These are phyloP conservation scores for Penicillium occitanis DNA, from an alignment of 2,329 filamentous ascomycete genomes.

Conservation along the genomic window DNA sequence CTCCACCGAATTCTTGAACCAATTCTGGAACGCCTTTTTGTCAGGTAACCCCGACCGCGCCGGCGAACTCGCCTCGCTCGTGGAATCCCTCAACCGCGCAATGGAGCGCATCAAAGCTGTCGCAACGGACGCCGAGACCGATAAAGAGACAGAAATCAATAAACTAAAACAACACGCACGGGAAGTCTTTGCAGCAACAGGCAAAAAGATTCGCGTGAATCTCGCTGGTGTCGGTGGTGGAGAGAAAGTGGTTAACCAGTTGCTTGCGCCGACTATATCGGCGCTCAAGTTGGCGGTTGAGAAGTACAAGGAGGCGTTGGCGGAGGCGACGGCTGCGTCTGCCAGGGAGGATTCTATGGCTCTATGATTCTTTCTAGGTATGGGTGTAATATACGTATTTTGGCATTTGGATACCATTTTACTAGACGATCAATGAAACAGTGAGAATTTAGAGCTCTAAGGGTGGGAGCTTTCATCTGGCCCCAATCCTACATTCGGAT, in stretches of 20 bases:
- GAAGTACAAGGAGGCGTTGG: slow-evolving; percentile 71
- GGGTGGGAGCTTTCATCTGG: too few species aligned
- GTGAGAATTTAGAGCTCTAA: neutral
- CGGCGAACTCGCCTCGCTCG: slow-evolving; percentile 74
- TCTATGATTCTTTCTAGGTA: neutral
- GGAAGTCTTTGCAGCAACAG: slow-evolving; percentile 68
- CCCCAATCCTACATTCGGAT: neutral
- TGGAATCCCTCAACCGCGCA: slow-evolving; percentile 77
- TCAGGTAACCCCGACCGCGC: slow-evolving; percentile 82
- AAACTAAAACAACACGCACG: slow-evolving; percentile 68
- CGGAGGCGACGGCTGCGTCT: slow-evolving; percentile 54
- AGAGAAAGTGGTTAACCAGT: slow-evolving; percentile 68
- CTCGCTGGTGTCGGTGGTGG: slow-evolving; percentile 69
- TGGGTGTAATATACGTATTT: neutral
- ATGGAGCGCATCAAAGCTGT: slow-evolving; percentile 77
- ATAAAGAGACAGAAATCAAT: slow-evolving; percentile 66
- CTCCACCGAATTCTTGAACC: slow-evolving; percentile 91
- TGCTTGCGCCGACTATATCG: slow-evolving; percentile 72
- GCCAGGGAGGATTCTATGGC: slow-evolving; percentile 15
- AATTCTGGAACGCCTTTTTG: slow-evolving; percentile 92
- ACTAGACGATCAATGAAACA: neutral
- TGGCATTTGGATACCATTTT: neutral
- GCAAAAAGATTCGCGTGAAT: slow-evolving; percentile 70
- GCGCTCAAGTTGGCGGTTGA: slow-evolving; percentile 68
- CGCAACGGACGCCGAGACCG: slow-evolving; percentile 73